Percentiles rank a stretch among this genome's conserved stretches.
Evolutionary conservation across 2,329 filamentous ascomycete genomes (phyloP).

Genomic region (Pseudovirgaria hyperparasitica): DNA sequence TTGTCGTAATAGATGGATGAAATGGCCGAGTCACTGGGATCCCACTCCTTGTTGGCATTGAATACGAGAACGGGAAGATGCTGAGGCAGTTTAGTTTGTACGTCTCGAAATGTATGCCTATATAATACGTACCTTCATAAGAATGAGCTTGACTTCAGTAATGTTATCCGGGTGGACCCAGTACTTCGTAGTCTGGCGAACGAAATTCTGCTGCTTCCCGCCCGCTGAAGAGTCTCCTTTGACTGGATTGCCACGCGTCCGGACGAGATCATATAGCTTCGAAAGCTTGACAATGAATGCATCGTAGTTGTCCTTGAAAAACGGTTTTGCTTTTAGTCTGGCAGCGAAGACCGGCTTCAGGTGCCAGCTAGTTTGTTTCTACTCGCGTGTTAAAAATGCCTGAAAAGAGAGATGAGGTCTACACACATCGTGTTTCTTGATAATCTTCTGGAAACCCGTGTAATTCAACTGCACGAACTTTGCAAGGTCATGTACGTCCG

Average conservation of each 20-base stretch:
- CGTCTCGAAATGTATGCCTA: neutral
- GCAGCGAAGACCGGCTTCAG: conserved; percentile 93
- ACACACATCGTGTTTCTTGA: conserved; percentile 95
- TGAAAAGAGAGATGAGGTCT: neutral
- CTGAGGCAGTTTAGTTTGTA: conserved; percentile 15
- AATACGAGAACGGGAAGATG: conserved; percentile 95
- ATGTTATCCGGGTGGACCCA: conserved; percentile 99
- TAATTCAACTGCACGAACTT: conserved; percentile 99
- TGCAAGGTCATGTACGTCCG: conserved; percentile 92
- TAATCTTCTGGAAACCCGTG: conserved; percentile 98
- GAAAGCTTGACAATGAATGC: conserved; percentile 90
- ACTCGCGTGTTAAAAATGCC: conserved; percentile 9
- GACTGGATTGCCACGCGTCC: conserved; percentile 82
- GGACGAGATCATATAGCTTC: conserved; percentile 85
- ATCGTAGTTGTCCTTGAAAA: conserved; percentile 99
- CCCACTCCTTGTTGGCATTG: conserved; percentile 94
- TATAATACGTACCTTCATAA: conserved; percentile 53
- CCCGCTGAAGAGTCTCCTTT: conserved; percentile 88
- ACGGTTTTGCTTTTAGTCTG: conserved; percentile 87
- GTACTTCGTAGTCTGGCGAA: conserved; percentile 96
- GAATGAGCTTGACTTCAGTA: conserved; percentile 93
- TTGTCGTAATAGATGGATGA: conserved; percentile 99
- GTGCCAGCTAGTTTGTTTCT: conserved; percentile 93
- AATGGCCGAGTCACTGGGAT: conserved; percentile 79
- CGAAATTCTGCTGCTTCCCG: conserved; percentile 85